Conservation (phyloP, 129 eudicot species). For the Flaveria brownii region DNA sequence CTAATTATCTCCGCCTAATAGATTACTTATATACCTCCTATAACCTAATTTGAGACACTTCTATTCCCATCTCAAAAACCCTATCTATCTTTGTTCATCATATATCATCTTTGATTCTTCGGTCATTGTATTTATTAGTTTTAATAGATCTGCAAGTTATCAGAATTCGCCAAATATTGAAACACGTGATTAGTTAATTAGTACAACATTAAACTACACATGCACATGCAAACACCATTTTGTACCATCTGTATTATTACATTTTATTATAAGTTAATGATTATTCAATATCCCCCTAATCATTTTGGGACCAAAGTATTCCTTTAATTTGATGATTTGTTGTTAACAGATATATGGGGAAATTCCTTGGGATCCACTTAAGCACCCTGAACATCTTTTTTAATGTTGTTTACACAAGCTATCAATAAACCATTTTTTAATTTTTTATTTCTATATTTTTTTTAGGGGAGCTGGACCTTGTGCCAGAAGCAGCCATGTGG, state of each 20-base stretch:
- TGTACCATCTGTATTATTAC: not conserved
- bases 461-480: slow-evolving; percentile 84
- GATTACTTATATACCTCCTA: too few relatives aligned
- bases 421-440: slow-evolving; percentile 6
- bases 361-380: not conserved
- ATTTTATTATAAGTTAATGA: not conserved
- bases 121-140: too few relatives aligned
- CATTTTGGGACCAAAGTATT: too few relatives aligned
- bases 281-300: slow-evolving; percentile 1
- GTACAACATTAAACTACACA: not conserved
- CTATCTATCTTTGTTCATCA: too few relatives aligned
- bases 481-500: slow-evolving; percentile 90
- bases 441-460: slow-evolving; percentile 5
- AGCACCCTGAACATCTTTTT: slow-evolving; percentile 4
- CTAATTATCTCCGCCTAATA: too few relatives aligned
- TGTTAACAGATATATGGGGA: not conserved
- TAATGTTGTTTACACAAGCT: not conserved
- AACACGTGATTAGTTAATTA: too few relatives aligned
- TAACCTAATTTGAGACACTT: too few relatives aligned
- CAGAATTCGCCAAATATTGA: too few relatives aligned
- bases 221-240: slow-evolving; percentile 5
- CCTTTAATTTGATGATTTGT: too few relatives aligned
- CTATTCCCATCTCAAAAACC: too few relatives aligned
- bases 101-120: too few relatives aligned
- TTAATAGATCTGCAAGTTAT: too few relatives aligned